Evolutionary conservation across 495 filamentous ascomycete genomes (phyloP).

Genomic region (Peziza echinospora): DNA sequence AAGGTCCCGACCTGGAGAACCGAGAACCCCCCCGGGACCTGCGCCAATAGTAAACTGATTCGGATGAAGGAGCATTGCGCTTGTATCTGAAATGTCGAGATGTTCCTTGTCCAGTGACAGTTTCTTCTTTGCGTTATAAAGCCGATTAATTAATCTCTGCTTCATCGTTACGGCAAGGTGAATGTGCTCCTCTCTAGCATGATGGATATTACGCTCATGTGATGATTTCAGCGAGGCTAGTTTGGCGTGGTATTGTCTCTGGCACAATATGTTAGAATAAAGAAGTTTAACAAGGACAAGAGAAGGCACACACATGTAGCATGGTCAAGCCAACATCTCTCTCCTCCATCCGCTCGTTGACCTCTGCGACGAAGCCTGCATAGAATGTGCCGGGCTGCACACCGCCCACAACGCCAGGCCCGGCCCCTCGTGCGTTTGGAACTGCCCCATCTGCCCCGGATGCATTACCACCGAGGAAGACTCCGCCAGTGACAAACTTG

Average conservation of each 20-base stretch:
- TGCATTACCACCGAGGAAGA: slow-evolving; percentile 23
- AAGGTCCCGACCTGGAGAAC: background rate
- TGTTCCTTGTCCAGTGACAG: slow-evolving; percentile 74
- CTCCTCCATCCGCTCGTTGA: slow-evolving; percentile 67
- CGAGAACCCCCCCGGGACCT: background rate
- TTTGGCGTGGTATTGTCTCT: slow-evolving; percentile 36
- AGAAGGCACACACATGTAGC: slow-evolving; percentile 42
- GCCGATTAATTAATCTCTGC: slow-evolving; percentile 57
- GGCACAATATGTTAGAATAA: background rate
- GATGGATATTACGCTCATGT: slow-evolving; percentile 40
- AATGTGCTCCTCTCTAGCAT: slow-evolving; percentile 63
- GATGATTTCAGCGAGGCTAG: slow-evolving; percentile 29
- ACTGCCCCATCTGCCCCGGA: no score
- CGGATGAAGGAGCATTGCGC: slow-evolving; percentile 71
- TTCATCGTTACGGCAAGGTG: slow-evolving; percentile 57
- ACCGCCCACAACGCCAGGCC: slow-evolving; percentile 26
- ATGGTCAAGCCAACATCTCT: slow-evolving; percentile 57
- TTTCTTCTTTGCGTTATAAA: slow-evolving; percentile 51
- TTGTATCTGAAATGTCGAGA: slow-evolving; percentile 70
- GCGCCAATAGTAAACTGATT: slow-evolving; percentile 65
- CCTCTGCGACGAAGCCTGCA: slow-evolving; percentile 53
- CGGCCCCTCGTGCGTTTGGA: slow-evolving; percentile 7
- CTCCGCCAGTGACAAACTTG: slow-evolving; percentile 34
- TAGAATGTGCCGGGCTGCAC: slow-evolving; percentile 55
- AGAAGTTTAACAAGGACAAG: slow-evolving; percentile 6